These are phyloP conservation scores for Russula vinacea DNA, from an alignment of 768 basidiomycete species.

Conservation along the genomic window DNA sequence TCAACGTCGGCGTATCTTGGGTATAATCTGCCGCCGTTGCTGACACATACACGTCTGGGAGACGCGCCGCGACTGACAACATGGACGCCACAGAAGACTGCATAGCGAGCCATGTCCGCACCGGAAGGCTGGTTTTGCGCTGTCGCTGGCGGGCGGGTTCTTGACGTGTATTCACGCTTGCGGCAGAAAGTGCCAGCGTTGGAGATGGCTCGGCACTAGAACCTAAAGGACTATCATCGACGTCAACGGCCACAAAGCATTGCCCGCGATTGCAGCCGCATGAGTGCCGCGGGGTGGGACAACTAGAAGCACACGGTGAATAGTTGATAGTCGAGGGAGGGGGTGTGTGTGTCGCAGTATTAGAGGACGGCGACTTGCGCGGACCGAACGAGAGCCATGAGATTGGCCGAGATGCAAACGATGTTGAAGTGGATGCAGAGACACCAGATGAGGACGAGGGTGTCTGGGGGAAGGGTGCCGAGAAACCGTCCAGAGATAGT, in stretches of 20 bases:
- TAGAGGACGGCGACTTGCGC: slow-evolving; percentile 22
- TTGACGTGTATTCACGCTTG: slow-evolving; percentile 10
- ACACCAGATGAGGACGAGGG: slow-evolving; percentile 2
- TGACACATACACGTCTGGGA: slow-evolving; percentile 57
- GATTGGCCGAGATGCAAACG: slow-evolving; percentile 19
- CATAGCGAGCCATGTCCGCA: slow-evolving; percentile 15
- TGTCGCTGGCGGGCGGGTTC: slow-evolving; percentile 2
- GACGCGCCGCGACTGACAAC: slow-evolving; percentile 37
- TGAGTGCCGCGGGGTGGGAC: slow-evolving; percentile 14
- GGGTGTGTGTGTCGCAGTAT: slow-evolving; percentile 12
- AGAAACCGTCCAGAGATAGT: slow-evolving; percentile 11
- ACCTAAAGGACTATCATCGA: slow-evolving; percentile 27
- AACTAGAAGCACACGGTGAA: neutral
- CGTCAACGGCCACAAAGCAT: slow-evolving; percentile 25
- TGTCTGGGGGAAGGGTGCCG: slow-evolving; percentile 2
- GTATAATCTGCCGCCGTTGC: slow-evolving; percentile 46
- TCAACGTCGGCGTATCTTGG: slow-evolving; percentile 21
- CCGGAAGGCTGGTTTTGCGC: slow-evolving; percentile 4
- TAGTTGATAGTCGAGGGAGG: neutral
- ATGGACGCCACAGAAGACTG: slow-evolving; percentile 24
- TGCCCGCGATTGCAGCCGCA: slow-evolving; percentile 26
- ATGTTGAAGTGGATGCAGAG: slow-evolving; percentile 8
- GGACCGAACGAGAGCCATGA: slow-evolving; percentile 29
- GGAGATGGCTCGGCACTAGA: neutral
- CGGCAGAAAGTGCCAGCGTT: neutral